A percentile compares a stretch with the other conserved stretches of the same genome.
These are phyloP conservation scores for Bremia lactucae DNA, from an alignment of 352 stramenopile species.

Conservation along the genomic window DNA sequence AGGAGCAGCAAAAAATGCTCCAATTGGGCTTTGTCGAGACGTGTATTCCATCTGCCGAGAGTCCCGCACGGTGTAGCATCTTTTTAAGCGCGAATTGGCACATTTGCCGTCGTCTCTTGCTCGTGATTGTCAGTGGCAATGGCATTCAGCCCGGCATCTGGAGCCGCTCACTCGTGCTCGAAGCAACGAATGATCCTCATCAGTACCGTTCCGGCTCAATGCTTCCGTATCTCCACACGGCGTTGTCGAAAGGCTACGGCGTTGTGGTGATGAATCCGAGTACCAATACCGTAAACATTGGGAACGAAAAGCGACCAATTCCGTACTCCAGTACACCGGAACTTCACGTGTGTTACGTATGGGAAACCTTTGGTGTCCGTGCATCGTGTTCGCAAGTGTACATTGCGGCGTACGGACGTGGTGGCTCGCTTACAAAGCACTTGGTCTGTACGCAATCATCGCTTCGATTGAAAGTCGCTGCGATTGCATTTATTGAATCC, in stretches of 20 bases:
- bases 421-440: slow-evolving; percentile 61
- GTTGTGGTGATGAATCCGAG: slow-evolving; percentile 75
- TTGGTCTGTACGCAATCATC: slow-evolving; percentile 58
- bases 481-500: slow-evolving; percentile 75
- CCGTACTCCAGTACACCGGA: slow-evolving; percentile 66
- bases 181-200: slow-evolving; percentile 50
- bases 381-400: slow-evolving; percentile 68
- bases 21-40: slow-evolving; percentile 77
- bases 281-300: slow-evolving; percentile 61
- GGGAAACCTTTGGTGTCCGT: slow-evolving; percentile 69
- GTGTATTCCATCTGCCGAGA: slow-evolving; percentile 63
- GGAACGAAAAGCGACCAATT: slow-evolving; percentile 69
- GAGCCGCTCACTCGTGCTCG: slow-evolving; percentile 74
- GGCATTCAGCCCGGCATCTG: slow-evolving; percentile 81
- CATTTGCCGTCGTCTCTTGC: slow-evolving; percentile 56
- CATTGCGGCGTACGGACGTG: slow-evolving; percentile 65
- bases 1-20: slow-evolving; percentile 81
- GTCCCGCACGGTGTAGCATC: slow-evolving; percentile 54
- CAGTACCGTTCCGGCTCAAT: slow-evolving; percentile 80
- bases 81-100: slow-evolving; percentile 82
- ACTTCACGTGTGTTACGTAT: slow-evolving; percentile 71
- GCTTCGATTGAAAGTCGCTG: slow-evolving; percentile 51
- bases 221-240: slow-evolving; percentile 72
- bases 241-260: slow-evolving; percentile 68
- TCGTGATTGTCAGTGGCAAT: slow-evolving; percentile 76